phyloP scores from a whole-genome alignment of 73 alveolate species.

The Paramecium tetraurelia region DNA sequence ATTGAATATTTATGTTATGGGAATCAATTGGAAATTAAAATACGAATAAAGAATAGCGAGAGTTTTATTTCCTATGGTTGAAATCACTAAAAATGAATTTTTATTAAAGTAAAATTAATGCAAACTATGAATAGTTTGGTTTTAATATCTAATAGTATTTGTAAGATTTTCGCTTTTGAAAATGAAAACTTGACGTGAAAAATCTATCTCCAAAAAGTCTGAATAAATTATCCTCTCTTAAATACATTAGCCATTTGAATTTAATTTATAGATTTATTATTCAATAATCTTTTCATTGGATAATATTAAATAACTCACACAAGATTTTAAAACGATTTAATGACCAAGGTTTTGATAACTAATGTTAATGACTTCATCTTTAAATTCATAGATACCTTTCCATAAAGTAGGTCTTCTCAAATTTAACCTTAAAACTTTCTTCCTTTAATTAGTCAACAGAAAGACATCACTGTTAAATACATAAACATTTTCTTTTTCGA shows the following conservation, averaged over 20 bases:
- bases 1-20: not conserved
- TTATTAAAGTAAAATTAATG: not conserved
- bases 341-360: not conserved
- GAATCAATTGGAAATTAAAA: not conserved
- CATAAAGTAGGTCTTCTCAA: not conserved
- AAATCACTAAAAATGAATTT: not conserved
- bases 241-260: not conserved
- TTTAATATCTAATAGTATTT: not conserved
- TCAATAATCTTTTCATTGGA: not conserved
- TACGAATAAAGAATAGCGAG: not conserved
- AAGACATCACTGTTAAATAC: not conserved
- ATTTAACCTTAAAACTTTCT: not conserved
- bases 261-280: not conserved
- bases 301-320: not conserved
- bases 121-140: not conserved
- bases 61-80: not conserved
- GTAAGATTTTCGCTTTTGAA: not conserved
- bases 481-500: not conserved
- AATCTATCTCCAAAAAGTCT: not conserved
- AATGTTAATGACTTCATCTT: not conserved
- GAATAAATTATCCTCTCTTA: not conserved
- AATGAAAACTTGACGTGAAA: not conserved
- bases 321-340: not conserved
- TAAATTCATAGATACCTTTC: not conserved
- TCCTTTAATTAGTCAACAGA: not conserved